phyloP scores from a whole-genome alignment of 208 protist species.

The Endotrypanum monterogeii region DNA sequence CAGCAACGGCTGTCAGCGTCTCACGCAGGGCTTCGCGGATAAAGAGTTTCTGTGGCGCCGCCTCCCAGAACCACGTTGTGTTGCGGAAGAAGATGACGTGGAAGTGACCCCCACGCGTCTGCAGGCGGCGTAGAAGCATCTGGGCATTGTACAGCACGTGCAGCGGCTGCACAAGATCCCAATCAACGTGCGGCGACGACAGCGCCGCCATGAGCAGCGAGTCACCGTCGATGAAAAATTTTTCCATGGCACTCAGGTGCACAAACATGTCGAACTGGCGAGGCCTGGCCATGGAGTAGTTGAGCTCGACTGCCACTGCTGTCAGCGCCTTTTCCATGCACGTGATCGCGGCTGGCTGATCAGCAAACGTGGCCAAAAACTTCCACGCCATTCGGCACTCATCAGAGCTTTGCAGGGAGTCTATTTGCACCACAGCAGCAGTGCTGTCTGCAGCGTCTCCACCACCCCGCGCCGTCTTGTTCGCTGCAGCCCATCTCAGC shows the following conservation, averaged over 20 bases:
- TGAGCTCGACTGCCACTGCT: conserved; percentile 54
- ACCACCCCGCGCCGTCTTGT: neutral
- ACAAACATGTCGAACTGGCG: conserved; percentile 91
- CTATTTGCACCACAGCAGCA: conserved; percentile 26
- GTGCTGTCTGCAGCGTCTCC: conserved; percentile 26
- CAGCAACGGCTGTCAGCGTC: conserved; percentile 41
- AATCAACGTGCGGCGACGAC: conserved; percentile 78
- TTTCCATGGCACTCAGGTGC: conserved; percentile 84
- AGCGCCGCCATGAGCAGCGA: conserved; percentile 86
- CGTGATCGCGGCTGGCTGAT: conserved; percentile 24
- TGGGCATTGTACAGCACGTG: conserved; percentile 90
- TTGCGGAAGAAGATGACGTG: conserved; percentile 88
- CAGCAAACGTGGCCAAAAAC: conserved; percentile 56
- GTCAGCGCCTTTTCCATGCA: conserved; percentile 53
- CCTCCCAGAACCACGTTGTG: conserved; percentile 74
- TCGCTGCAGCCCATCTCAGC: conserved; percentile 33
- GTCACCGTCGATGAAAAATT: conserved; percentile 94
- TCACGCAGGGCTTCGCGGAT: conserved; percentile 72
- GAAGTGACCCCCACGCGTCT: conserved; percentile 75
- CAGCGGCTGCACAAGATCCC: conserved; percentile 86
- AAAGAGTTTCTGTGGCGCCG: conserved; percentile 78
- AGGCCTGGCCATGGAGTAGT: conserved; percentile 84
- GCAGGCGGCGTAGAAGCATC: conserved; percentile 68
- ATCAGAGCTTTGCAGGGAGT: conserved; percentile 50
- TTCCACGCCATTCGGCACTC: conserved; percentile 83